phyloP scores from a whole-genome alignment of 2,329 filamentous ascomycete species.

The Niveomyces coronatus region DNA sequence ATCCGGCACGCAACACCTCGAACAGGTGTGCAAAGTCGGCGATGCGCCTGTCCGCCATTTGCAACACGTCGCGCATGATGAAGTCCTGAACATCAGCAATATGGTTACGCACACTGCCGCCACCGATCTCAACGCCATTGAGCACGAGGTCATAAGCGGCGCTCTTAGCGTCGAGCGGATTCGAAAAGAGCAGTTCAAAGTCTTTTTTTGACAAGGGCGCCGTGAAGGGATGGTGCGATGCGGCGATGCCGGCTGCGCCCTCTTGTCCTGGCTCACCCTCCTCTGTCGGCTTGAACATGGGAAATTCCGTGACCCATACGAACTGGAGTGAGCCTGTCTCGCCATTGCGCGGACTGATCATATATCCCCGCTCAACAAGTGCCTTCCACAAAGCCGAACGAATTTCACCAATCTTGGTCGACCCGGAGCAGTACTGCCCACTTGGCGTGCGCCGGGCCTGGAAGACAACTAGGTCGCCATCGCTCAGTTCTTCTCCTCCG shows the following conservation, averaged over 20 bases:
- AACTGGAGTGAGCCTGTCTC: conserved; percentile 46
- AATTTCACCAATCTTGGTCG: conserved; percentile 60
- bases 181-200: conserved; percentile 59
- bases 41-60: conserved; percentile 64
- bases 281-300: conserved; percentile 73
- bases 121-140: conserved; percentile 89
- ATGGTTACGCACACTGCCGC: conserved; percentile 89
- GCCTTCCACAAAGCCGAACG: conserved; percentile 59
- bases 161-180: conserved; percentile 63
- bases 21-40: conserved; percentile 77
- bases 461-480: conserved; percentile 69
- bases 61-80: conserved; percentile 72
- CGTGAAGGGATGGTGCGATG: conserved; percentile 94
- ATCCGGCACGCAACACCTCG: conserved; percentile 70
- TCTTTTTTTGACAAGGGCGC: conserved; percentile 65
- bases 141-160: conserved; percentile 95
- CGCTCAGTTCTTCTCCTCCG: conserved; percentile 32
- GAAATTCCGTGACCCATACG: conserved; percentile 84
- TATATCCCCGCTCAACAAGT: conserved; percentile 52
- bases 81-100: conserved; percentile 72
- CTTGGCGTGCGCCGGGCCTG: conserved; percentile 61
- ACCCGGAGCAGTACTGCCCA: conserved; percentile 49
- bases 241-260: conserved; percentile 66
- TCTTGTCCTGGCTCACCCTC: conserved; percentile 64
- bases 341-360: conserved; percentile 31